These are phyloP conservation scores for Penicillium verrucosum DNA, from an alignment of 2,329 filamentous ascomycete species.

Conservation along the genomic window DNA sequence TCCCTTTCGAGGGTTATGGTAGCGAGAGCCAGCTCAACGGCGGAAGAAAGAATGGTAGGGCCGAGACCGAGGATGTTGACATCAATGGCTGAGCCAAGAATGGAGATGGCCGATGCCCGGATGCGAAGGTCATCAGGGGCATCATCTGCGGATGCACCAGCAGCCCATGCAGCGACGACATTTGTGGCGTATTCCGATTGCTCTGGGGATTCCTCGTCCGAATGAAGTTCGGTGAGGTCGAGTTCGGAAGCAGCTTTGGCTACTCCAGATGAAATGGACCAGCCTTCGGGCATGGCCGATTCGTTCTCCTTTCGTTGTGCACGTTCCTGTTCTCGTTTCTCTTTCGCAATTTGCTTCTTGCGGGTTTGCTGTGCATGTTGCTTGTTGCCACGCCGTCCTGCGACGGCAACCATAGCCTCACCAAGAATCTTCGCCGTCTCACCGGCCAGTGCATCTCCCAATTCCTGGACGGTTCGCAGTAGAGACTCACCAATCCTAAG, in stretches of 20 bases:
- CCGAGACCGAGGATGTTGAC: conserved; percentile 42
- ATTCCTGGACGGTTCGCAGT: conserved; percentile 41
- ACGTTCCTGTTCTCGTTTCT: conserved; percentile 26
- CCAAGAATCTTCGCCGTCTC: conserved; percentile 39
- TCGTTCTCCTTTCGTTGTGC: conserved; percentile 29
- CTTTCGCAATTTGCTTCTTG: conserved; percentile 27
- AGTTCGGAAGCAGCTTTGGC: conserved; percentile 4
- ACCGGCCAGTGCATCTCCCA: conserved; percentile 38
- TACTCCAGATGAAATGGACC: conserved; percentile 26
- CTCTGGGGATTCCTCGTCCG: conserved; percentile 36
- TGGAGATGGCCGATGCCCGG: conserved; percentile 44
- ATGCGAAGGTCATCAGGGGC: conserved; percentile 45
- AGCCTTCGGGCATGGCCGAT: conserved; percentile 28
- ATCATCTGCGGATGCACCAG: conserved; percentile 35
- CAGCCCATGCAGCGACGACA: conserved; percentile 42
- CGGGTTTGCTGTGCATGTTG: conserved; percentile 34
- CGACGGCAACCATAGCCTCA: conserved; percentile 40
- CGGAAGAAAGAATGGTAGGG: conserved; percentile 31
- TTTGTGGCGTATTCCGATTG: conserved; percentile 34
- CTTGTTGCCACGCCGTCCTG: conserved; percentile 39
- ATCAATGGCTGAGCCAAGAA: conserved; percentile 41
- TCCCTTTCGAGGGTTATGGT: conserved; percentile 38
- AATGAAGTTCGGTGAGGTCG: conserved; percentile 24
- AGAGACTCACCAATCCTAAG: conserved; percentile 43
- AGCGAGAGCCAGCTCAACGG: conserved; percentile 41